phyloP scores from a whole-genome alignment of 768 basidiomycete species.

The Pisolithus orientalis region DNA sequence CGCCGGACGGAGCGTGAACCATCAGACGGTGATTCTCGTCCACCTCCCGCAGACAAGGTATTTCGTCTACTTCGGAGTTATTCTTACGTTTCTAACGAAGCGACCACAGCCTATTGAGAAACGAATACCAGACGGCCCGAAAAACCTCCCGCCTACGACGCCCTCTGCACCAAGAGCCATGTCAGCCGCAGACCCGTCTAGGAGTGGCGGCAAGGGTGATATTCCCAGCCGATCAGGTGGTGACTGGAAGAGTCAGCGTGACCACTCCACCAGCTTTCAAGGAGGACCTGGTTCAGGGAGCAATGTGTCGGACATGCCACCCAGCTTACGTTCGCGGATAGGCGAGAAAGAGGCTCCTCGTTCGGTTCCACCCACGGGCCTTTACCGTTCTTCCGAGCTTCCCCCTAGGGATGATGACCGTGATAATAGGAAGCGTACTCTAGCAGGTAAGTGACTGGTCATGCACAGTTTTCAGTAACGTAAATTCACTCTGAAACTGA shows the following conservation, averaged over 20 bases:
- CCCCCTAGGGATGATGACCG: constrained; percentile 56
- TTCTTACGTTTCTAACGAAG: constrained; percentile 5
- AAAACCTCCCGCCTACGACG: constrained; percentile 48
- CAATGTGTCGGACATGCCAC: constrained; percentile 18
- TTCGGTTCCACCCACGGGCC: constrained; percentile 31
- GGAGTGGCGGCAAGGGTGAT: constrained; percentile 36
- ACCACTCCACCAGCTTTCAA: constrained; percentile 21
- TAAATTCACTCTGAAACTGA: constrained; percentile 5
- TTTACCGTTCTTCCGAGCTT: constrained; percentile 39
- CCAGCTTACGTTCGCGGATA: constrained; percentile 51
- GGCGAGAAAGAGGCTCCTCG: constrained; percentile 50
- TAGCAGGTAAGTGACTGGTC: constrained; percentile 47
- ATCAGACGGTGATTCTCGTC: constrained; percentile 44
- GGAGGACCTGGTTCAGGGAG: constrained; percentile 11
- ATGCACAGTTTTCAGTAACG: neutral
- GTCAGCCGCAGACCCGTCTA: constrained; percentile 42
- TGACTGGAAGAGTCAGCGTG: constrained; percentile 42
- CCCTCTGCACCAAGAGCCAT: constrained; percentile 72
- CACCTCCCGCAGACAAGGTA: constrained; percentile 58
- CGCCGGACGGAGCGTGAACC: constrained; percentile 58
- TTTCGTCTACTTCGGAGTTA: constrained; percentile 8
- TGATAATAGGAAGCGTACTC: constrained; percentile 62
- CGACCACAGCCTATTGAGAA: constrained; percentile 43
- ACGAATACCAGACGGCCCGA: constrained; percentile 49
- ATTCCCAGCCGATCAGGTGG: constrained; percentile 35